Evolutionary conservation across 73 alveolate genomes (phyloP).

Genomic region (Paramecium bursaria): DNA sequence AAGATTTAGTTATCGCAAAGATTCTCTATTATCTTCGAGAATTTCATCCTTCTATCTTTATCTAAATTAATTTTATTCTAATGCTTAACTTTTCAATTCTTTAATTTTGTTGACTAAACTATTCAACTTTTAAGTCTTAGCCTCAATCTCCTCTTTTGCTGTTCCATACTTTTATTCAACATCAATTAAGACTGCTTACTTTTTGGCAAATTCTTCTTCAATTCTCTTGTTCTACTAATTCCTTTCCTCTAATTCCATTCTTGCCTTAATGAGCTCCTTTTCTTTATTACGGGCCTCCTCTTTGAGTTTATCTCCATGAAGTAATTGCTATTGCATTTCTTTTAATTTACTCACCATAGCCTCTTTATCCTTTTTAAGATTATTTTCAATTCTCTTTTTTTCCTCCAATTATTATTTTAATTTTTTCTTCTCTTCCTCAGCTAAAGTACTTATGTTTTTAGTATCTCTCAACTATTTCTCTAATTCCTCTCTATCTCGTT

Average conservation of each 20-base stretch:
- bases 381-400: constrained; percentile 84
- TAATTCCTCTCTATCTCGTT: constrained; percentile 66
- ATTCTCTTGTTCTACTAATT: constrained; percentile 78
- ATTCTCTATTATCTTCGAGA: constrained; percentile 82
- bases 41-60: constrained; percentile 86
- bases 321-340: constrained; percentile 89
- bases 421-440: constrained; percentile 89
- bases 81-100: constrained; percentile 74
- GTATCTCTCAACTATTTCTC: constrained; percentile 66
- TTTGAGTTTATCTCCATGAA: constrained; percentile 90
- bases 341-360: constrained; percentile 87
- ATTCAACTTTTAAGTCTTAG: constrained; percentile 83
- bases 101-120: constrained; percentile 77
- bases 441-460: constrained; percentile 73
- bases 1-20: constrained; percentile 79
- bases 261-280: constrained; percentile 85
- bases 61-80: constrained; percentile 79
- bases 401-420: constrained; percentile 83
- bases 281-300: constrained; percentile 93
- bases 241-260: constrained; percentile 88
- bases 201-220: constrained; percentile 80
- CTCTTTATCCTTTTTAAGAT: constrained; percentile 87
- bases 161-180: constrained; percentile 82
- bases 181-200: constrained; percentile 81
- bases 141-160: constrained; percentile 93